Evolutionary conservation across 2,329 filamentous ascomycete genomes (phyloP).

Genomic region (Nemania sp.): DNA sequence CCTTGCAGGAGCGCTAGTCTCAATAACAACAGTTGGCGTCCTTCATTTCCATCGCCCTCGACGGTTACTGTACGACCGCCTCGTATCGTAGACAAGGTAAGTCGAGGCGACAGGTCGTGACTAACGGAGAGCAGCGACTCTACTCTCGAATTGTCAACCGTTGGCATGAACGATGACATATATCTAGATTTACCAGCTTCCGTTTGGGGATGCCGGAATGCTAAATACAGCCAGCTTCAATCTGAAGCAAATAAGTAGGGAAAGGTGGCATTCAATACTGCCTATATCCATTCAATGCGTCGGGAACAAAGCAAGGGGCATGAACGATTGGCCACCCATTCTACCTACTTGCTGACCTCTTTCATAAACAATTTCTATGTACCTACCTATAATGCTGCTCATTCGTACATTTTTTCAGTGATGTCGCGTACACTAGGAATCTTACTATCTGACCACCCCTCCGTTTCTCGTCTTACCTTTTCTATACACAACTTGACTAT

Average conservation of each 20-base stretch:
- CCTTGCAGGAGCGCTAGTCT: slow-evolving; percentile 20
- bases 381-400: neutral
- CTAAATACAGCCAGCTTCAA: slow-evolving; percentile 6
- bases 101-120: neutral
- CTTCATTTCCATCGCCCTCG: slow-evolving; percentile 19
- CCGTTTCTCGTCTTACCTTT: too few relatives aligned
- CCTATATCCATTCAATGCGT: neutral
- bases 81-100: slow-evolving; percentile 3
- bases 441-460: too few relatives aligned
- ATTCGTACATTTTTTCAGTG: too few relatives aligned
- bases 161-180: slow-evolving; percentile 7
- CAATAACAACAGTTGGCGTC: slow-evolving; percentile 24
- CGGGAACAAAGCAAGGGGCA: slow-evolving; percentile 18
- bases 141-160: slow-evolving; percentile 17
- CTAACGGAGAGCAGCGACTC: slow-evolving; percentile 17
- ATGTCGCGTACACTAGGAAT: neutral
- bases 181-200: slow-evolving; percentile 12
- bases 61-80: slow-evolving; percentile 21
- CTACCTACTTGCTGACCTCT: slow-evolving; percentile 1
- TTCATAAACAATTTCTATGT: too few relatives aligned
- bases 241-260: too few relatives aligned
- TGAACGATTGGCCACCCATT: slow-evolving; percentile 17
- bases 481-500: too few relatives aligned
- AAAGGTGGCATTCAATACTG: neutral
- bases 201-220: slow-evolving; percentile 10